These are phyloP conservation scores for Melampsora americana DNA, from an alignment of 1,284 basidiomycete species.

Conservation along the genomic window DNA sequence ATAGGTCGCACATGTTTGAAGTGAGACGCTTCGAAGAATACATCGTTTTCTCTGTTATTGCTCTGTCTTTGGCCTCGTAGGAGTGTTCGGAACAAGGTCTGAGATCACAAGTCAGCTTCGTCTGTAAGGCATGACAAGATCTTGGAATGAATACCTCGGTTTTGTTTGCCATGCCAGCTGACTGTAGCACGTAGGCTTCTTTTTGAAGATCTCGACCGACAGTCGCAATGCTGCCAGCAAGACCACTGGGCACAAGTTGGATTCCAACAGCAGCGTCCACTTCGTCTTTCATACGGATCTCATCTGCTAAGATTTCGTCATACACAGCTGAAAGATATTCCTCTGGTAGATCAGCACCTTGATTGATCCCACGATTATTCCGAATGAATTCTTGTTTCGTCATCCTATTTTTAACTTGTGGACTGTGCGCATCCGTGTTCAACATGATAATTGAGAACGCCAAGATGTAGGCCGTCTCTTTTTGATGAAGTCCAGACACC, in stretches of 20 bases:
- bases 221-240: slow-evolving; percentile 74
- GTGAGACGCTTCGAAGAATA: slow-evolving; percentile 91
- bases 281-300: slow-evolving; percentile 98
- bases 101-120: not conserved
- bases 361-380: slow-evolving; percentile 93
- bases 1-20: slow-evolving; percentile 91
- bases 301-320: slow-evolving; percentile 83
- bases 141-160: slow-evolving; percentile 66
- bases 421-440: slow-evolving; percentile 93
- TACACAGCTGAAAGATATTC: slow-evolving; percentile 73
- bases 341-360: slow-evolving; percentile 78
- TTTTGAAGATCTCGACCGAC: slow-evolving; percentile 88
- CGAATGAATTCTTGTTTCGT: slow-evolving; percentile 80
- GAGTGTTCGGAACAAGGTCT: slow-evolving; percentile 85
- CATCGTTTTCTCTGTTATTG: slow-evolving; percentile 65
- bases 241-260: slow-evolving; percentile 60
- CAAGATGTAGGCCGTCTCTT: slow-evolving; percentile 86
- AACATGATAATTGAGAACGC: slow-evolving; percentile 90
- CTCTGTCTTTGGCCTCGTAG: slow-evolving; percentile 79
- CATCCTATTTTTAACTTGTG: slow-evolving; percentile 85
- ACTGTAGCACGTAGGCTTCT: slow-evolving; percentile 88
- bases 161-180: slow-evolving; percentile 89
- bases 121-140: not conserved
- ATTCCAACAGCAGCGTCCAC: slow-evolving; percentile 63
- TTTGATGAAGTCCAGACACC: not conserved